A percentile compares a stretch with the other conserved stretches of the same genome.
These are phyloP conservation scores for Juglanconis sp. DNA, from an alignment of 2,329 filamentous ascomycete species.

Conservation along the genomic window DNA sequence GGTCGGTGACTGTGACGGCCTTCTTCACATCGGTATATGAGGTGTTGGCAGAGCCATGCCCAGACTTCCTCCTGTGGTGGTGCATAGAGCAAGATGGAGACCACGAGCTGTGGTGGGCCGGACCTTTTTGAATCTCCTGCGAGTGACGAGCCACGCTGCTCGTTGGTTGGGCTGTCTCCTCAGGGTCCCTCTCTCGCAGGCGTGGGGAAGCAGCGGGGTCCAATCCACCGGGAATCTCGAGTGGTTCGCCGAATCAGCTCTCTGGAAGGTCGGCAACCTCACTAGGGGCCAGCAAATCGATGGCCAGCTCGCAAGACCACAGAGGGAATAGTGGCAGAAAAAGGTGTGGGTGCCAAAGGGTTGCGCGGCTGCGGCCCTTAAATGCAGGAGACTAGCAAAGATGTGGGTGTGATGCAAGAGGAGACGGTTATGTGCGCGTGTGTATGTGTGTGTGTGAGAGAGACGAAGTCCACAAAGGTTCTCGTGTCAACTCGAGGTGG, in stretches of 20 bases:
- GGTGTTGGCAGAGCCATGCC: conserved; percentile 49
- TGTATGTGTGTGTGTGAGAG: background rate
- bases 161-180: conserved; percentile 11
- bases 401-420: conserved; percentile 10
- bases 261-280: background rate
- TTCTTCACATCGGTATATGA: conserved; percentile 56
- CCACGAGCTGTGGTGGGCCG: conserved; percentile 3
- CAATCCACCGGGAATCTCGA: conserved; percentile 7
- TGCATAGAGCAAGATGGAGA: conserved; percentile 40
- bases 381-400: conserved; percentile 10
- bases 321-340: background rate
- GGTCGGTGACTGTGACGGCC: conserved; percentile 42
- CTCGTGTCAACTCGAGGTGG: conserved; percentile 15
- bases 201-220: conserved; percentile 17
- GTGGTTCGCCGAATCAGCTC: conserved; percentile 3
- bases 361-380: conserved; percentile 15
- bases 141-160: conserved; percentile 11
- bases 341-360: background rate
- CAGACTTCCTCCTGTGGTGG: conserved; percentile 56
- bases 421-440: background rate
- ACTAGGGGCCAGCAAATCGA: conserved; percentile 1
- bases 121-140: background rate
- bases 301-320: conserved; percentile 9
- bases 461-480: background rate
- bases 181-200: conserved; percentile 4